phyloP scores from a whole-genome alignment of 208 protist species.

The Endotrypanum monterogeii region DNA sequence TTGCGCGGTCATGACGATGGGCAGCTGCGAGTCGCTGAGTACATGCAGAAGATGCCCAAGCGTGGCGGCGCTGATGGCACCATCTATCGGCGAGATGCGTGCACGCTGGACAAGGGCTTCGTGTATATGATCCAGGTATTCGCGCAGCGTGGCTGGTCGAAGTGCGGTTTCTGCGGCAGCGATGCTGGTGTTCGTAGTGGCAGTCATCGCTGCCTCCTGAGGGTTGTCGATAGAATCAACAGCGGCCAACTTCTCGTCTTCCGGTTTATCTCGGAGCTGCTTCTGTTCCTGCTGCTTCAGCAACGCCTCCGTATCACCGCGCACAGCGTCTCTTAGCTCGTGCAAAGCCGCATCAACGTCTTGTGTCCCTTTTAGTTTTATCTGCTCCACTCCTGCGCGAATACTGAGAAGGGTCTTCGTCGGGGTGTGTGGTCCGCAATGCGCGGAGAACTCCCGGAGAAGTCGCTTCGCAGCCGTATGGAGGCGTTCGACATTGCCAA shows the following conservation, averaged over 20 bases:
- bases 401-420: constrained; percentile 97
- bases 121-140: constrained; percentile 50
- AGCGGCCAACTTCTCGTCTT: neutral
- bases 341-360: neutral
- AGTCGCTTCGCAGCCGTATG: constrained; percentile 97
- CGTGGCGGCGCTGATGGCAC: constrained; percentile 40
- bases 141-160: constrained; percentile 23
- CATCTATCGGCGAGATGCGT: constrained; percentile 58
- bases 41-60: constrained; percentile 41
- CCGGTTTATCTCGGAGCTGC: neutral
- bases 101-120: constrained; percentile 39
- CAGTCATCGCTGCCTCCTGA: constrained; percentile 13
- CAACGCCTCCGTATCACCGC: constrained; percentile 9
- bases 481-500: constrained; percentile 96
- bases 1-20: constrained; percentile 11
- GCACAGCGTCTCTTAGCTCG: neutral
- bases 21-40: constrained; percentile 16
- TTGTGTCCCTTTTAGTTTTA: constrained; percentile 6
- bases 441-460: constrained; percentile 91
- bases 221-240: neutral
- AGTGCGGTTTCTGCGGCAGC: constrained; percentile 1
- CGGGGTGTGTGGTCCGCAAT: constrained; percentile 78
- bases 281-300: constrained; percentile 15
- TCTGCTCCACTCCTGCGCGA: constrained; percentile 96
- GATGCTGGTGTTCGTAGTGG: neutral